Evolutionary conservation across 116 monocot species (phyloP), one percentile per base, ranked within the genome.

Genomic region (Cymodocea nodosa): DNA sequence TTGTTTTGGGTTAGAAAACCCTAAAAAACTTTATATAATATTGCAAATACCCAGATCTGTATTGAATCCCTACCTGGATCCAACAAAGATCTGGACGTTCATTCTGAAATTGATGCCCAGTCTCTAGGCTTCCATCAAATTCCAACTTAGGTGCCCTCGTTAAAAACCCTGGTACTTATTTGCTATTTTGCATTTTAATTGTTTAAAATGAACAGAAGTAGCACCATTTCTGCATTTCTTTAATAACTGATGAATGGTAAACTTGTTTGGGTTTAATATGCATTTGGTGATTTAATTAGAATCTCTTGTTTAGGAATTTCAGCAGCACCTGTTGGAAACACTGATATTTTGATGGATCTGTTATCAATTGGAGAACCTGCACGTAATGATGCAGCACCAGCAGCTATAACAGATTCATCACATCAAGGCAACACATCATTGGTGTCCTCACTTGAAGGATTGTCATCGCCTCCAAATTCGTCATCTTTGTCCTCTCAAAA

Each of bases 331-430:
- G 7, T n/a, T 18, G 50, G 50, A 63, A 71, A 75, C 18, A 68
- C 82, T 63, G 88, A 99, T 76, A 79, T 92, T 78, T 59, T 99
- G 30, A 78, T 89, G 84, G 98, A 98, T 81, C 92, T 98, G 60
- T 70, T 92, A 59, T 99, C 92, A 23, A 87, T 92, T 66, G 92
- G 98, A 63, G 73, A 82, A 62, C 53, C 95, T 35, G 34, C 60
- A 35, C 78, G 75, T 68, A 89, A 62, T 74, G 74, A 74, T 59
- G 25, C 48, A 24, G 25, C 48, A 24, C 36, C 59, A 19, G 17
- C 70, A 20, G 50, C 82, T 56, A 66, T 73, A 68, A 57, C 18
- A 71, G 25, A 63, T 50, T 68, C 82, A 15, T 64, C 70, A 16
- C 64, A 19, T 17, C 67, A 72, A 64, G 60, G 62, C 73, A 79